Evolutionary conservation across 768 basidiomycete genomes (phyloP).

Genomic region (Dioszegia crocea): DNA sequence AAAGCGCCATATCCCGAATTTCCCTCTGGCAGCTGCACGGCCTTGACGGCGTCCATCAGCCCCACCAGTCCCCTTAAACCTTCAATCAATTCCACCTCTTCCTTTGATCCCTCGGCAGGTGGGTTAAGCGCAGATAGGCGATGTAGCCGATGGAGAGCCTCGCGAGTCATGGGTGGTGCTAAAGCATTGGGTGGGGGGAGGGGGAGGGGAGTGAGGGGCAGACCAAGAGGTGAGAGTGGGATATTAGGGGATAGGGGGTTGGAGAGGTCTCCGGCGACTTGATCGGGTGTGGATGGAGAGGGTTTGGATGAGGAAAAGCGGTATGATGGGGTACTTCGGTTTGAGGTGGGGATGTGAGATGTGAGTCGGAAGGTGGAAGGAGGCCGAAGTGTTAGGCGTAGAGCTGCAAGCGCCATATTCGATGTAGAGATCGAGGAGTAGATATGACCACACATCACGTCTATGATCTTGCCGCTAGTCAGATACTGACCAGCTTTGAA

Average conservation of each 20-base stretch:
- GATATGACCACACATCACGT: no score
- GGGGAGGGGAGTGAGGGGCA: slow-evolving; percentile 7
- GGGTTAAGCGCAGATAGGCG: slow-evolving; percentile 36
- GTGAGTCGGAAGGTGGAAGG: no score
- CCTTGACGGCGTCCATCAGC: slow-evolving; percentile 38
- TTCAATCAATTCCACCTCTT: slow-evolving; percentile 22
- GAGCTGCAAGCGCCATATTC: not conserved
- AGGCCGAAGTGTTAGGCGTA: not conserved
- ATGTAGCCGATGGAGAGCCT: slow-evolving; percentile 26
- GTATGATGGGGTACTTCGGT: not conserved
- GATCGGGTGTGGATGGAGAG: not conserved
- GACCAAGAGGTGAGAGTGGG: slow-evolving; percentile 1
- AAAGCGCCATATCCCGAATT: slow-evolving; percentile 13
- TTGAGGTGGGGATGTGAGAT: not conserved
- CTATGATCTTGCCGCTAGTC: no score
- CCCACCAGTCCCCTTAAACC: slow-evolving; percentile 26
- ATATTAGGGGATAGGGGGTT: slow-evolving; percentile 1
- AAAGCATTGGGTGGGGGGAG: slow-evolving; percentile 2
- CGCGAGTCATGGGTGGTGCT: slow-evolving; percentile 8
- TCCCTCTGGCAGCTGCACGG: slow-evolving; percentile 17
- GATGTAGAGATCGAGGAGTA: no score
- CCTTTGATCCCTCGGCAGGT: slow-evolving; percentile 19
- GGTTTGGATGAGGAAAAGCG: not conserved
- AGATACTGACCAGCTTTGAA: no score
- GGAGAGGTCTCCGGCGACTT: not conserved